phyloP scores from a whole-genome alignment of 768 basidiomycete genomes.

The Leccinellum luteum region DNA sequence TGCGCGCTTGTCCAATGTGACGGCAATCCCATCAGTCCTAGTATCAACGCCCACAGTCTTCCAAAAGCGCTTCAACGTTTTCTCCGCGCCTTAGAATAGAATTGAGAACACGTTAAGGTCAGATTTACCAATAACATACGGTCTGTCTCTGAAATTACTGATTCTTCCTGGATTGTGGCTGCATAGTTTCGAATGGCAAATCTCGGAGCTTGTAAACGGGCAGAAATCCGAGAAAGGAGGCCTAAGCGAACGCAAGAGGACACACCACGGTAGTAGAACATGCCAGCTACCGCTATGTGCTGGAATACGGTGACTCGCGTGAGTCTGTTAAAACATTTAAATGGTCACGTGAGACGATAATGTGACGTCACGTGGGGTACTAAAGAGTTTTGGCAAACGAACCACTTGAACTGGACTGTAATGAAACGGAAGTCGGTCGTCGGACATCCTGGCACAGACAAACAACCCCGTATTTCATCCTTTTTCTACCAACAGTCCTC shows the following conservation, averaged over 20 bases:
- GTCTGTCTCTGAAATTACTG: slow-evolving; percentile 58
- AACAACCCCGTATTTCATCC: slow-evolving; percentile 41
- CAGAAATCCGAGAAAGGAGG: not conserved
- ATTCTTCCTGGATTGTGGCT: slow-evolving; percentile 36
- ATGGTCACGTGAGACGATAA: slow-evolving; percentile 23
- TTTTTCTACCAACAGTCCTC: slow-evolving; percentile 35
- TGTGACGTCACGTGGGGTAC: slow-evolving; percentile 24
- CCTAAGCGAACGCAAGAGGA: slow-evolving; percentile 5
- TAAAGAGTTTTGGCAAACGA: not conserved
- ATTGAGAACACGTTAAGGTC: not conserved
- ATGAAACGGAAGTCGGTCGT: slow-evolving; percentile 21
- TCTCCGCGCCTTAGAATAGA: slow-evolving; percentile 67
- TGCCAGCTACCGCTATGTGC: not conserved
- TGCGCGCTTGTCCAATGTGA: slow-evolving; percentile 79
- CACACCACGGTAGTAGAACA: slow-evolving; percentile 11
- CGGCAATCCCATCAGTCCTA: slow-evolving; percentile 47
- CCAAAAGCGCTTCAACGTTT: slow-evolving; percentile 90
- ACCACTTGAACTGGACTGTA: not conserved
- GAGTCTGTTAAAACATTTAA: slow-evolving; percentile 2
- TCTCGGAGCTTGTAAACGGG: not conserved
- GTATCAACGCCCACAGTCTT: slow-evolving; percentile 79
- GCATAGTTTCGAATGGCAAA: slow-evolving; percentile 11
- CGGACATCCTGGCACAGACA: slow-evolving; percentile 1
- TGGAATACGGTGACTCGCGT: not conserved
- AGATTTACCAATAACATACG: slow-evolving; percentile 40